Evolutionary conservation across 2,329 filamentous ascomycete species (phyloP).

Genomic region (Epicoccum sorghinum): DNA sequence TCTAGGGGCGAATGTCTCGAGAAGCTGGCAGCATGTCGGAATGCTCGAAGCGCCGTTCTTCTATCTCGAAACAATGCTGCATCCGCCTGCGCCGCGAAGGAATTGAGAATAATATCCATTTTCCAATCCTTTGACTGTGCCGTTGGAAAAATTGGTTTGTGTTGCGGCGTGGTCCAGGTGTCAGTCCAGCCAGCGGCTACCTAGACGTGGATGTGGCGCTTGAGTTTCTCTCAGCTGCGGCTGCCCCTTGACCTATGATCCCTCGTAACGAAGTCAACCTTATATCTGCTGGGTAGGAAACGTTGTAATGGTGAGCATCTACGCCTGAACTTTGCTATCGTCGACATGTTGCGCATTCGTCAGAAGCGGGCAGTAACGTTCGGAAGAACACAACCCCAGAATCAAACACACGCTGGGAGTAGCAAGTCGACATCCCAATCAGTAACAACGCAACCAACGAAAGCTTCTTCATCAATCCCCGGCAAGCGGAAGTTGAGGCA

Average conservation of each 20-base stretch:
- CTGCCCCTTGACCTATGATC: slow-evolving; percentile 6
- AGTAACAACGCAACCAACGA: not conserved
- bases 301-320: not conserved
- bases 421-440: slow-evolving; percentile 1
- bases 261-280: not conserved
- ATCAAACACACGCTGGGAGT: not conserved
- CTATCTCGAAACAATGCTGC: slow-evolving; percentile 1
- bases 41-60: slow-evolving; percentile 4
- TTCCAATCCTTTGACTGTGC: slow-evolving; percentile 2
- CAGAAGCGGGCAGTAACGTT: slow-evolving; percentile 8
- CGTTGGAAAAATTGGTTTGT: slow-evolving; percentile 3
- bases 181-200: slow-evolving; percentile 17
- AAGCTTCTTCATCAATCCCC: not conserved
- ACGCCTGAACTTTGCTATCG: not conserved
- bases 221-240: slow-evolving; percentile 21
- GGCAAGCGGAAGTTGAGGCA: not conserved
- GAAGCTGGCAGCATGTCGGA: not conserved
- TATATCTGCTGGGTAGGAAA: slow-evolving; percentile 11
- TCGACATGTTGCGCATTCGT: slow-evolving; percentile 6
- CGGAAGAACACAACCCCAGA: not conserved
- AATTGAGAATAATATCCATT: not conserved
- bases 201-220: slow-evolving; percentile 13
- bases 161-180: slow-evolving; percentile 14
- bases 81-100: not conserved
- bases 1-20: too few relatives aligned